These are phyloP conservation scores for Vachellia collinsii DNA, from an alignment of 306 rosid genomes.

Conservation along the genomic window DNA sequence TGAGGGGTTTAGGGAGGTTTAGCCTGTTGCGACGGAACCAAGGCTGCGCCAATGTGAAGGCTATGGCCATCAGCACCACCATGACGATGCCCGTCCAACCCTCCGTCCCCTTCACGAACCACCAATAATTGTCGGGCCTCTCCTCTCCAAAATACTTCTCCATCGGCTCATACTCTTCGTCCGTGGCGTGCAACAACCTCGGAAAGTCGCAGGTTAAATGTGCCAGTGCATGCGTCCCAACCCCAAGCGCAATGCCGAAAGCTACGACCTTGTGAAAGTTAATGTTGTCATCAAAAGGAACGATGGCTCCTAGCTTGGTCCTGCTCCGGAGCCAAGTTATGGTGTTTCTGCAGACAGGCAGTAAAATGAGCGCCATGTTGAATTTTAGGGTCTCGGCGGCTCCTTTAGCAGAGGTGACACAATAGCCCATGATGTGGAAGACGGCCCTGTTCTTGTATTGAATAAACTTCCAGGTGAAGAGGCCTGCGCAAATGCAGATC, in stretches of 20 bases:
- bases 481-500: slow-evolving; percentile 63
- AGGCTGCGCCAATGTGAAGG: slow-evolving; percentile 79
- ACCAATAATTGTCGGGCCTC: slow-evolving; percentile 78
- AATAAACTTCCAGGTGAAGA: slow-evolving; percentile 81
- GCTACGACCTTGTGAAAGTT: slow-evolving; percentile 93
- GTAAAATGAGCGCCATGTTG: slow-evolving; percentile 79
- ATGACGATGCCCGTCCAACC: slow-evolving; percentile 91
- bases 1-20: slow-evolving; percentile 66
- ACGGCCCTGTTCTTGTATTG: slow-evolving; percentile 72
- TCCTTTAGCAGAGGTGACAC: slow-evolving; percentile 78
- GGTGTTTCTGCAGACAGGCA: slow-evolving; percentile 85
- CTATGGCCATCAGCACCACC: slow-evolving; percentile 87
- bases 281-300: slow-evolving; percentile 84
- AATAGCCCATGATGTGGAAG: slow-evolving; percentile 82
- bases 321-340: slow-evolving; percentile 82
- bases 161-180: slow-evolving; percentile 67
- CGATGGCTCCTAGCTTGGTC: slow-evolving; percentile 59
- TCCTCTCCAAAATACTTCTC: slow-evolving; percentile 58
- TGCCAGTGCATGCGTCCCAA: slow-evolving; percentile 61
- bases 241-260: slow-evolving; percentile 68
- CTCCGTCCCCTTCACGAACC: slow-evolving; percentile 92
- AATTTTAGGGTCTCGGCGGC: slow-evolving; percentile 87
- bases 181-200: slow-evolving; percentile 61
- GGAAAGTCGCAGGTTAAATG: slow-evolving; percentile 91
- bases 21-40: slow-evolving; percentile 76